Evolutionary conservation across 2,329 filamentous ascomycete genomes (phyloP).

Genomic region (Arthroderma uncinatum): DNA sequence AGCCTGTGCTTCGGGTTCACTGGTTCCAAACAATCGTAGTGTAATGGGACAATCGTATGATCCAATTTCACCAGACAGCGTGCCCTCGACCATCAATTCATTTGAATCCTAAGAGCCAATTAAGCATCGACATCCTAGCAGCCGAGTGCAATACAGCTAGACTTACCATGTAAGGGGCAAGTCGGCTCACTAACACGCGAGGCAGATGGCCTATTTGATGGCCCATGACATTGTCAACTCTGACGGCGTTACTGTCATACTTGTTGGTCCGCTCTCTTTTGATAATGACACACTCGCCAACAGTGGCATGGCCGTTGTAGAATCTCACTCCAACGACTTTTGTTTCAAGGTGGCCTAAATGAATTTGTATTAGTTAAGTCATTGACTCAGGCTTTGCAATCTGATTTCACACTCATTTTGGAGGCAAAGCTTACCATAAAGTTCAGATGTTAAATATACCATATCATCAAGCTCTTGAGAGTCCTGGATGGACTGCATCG

Average conservation of each 20-base stretch:
- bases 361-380: not conserved
- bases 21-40: slow-evolving; percentile 58
- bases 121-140: slow-evolving; percentile 3
- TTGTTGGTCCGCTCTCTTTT: slow-evolving; percentile 56
- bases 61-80: slow-evolving; percentile 55
- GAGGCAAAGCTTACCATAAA: slow-evolving; percentile 28
- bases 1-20: slow-evolving; percentile 42
- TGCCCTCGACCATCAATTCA: slow-evolving; percentile 55
- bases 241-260: slow-evolving; percentile 66
- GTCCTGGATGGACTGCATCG: slow-evolving; percentile 23
- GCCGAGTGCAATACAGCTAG: not conserved
- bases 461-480: slow-evolving; percentile 29
- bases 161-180: slow-evolving; percentile 59
- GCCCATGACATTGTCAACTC: slow-evolving; percentile 63
- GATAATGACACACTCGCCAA: slow-evolving; percentile 53
- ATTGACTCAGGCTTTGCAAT: not conserved
- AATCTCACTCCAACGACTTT: slow-evolving; percentile 53
- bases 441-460: slow-evolving; percentile 25
- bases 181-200: slow-evolving; percentile 52
- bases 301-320: slow-evolving; percentile 52
- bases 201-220: slow-evolving; percentile 71
- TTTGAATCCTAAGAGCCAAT: slow-evolving; percentile 39
- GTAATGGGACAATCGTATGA: slow-evolving; percentile 61
- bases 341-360: slow-evolving; percentile 30
- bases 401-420: no score